Base-by-base conservation (phyloP, 78 protist genomes). In the slime mould (Dictyostelium discoideum) region DNA sequence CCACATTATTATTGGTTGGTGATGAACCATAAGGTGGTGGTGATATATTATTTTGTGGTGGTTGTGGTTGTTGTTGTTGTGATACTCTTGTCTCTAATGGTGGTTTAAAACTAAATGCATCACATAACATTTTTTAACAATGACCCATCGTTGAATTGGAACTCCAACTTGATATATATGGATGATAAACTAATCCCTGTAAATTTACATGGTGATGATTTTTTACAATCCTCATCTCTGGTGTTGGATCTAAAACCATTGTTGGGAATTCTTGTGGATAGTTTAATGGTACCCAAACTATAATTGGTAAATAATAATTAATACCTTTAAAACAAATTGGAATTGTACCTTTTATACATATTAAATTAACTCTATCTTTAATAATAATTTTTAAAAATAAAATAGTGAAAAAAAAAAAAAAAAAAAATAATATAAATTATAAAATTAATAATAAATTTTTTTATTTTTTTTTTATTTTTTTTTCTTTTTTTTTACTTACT, bases 161-260 rank as follows among this genome's bases (percentile, higher is more conserved):
- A 5, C 29, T 82, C 95, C 95, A 90, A 80, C 77, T 82, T 13
- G 69, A 50, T 3, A 90, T 20, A 26, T 87, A 87, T 14, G 81
- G 93, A 78, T 87, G 93, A 37, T 46, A 29, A 80, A 77, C 74
- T 8, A 79, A 11, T 22, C 95, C 95, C 16, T 80, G 40, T 22
- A 81, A 81, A 73, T 39, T 50, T 9, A 82, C 95, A 37, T 90
- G 95, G 32, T 74, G 87, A 42, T 90, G 95, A 73, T 65, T 69
- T 26, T 80, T 78, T 2, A 90, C 95, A 16, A 90, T 73, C 20
- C 39, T 60, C 95, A 90, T 90, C 20, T 90, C 95, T 32, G 95
- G 95, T 83, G 95, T 90, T 32, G 95, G 95, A 73, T 90, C 95
- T 22, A 90, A 82, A 4, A 73, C 13, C 7, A 90, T 22, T 1